Base-by-base conservation (phyloP, 2,329 filamentous ascomycete species). In the Colletotrichum nymphaeae region DNA sequence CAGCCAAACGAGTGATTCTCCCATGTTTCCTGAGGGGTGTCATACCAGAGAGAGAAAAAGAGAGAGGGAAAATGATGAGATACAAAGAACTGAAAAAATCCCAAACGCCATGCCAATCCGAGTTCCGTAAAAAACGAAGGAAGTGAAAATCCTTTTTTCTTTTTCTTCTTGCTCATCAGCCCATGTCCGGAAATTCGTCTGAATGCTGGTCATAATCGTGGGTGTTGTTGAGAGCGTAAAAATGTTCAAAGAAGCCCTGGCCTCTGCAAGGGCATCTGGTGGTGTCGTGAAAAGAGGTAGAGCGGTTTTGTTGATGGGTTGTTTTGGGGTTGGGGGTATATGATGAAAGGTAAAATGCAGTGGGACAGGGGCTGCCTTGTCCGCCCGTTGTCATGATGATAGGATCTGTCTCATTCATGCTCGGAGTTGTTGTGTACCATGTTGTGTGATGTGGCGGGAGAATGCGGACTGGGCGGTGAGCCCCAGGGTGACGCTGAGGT, bases 151-250 rank as follows among this genome's bases (percentile, higher is more conserved):
- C 32, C 60, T 6, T 53, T 52, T 60, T 60, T 57, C 42, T 62
- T 62, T 30, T 73, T 62, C 65, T 73, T 69, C 60, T 73, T 70
- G 70, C 67, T 65, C 70, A 56, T 73, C 60, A 65, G 55, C 60
- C 70, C 67, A 46, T 69, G 46, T 42, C 35, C 56, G 46, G 53
- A 46, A 70, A 63, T 56, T 73, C 70, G 55, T 73, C 42, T 65
- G 67, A 65, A 73, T 73, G 66, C 60, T 52, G 60, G 68, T 70
- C 70, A 73, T 73, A 70, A 65, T 70, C 60, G 53, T 73, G 46
- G 67, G 60, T 28, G 35, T 42, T 58, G 28, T 37, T n/a, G 32
- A 56, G 35, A 65, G 60, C 32, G 67, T 52, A 22, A 70, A 73
- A 65, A 63, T 56, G 26, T 58, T 56, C 19, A 56, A 53, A 56